phyloP scores from a whole-genome alignment of 352 stramenopile species.

The Pythium monospermum region DNA sequence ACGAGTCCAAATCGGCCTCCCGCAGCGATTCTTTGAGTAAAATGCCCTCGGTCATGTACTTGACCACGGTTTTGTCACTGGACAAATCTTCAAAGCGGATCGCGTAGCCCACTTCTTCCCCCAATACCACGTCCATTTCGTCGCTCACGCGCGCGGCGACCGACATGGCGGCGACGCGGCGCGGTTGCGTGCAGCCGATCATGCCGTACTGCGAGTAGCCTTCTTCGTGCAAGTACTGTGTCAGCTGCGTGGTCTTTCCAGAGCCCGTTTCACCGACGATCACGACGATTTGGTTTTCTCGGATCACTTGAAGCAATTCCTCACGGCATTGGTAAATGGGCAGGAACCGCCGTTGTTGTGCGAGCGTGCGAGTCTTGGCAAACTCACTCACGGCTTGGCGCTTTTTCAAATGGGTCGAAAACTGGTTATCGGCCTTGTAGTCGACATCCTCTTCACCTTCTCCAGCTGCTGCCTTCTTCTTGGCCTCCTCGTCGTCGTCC shows the following conservation, averaged over 20 bases:
- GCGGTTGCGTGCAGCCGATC: constrained; percentile 97
- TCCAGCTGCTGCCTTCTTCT: constrained; percentile 1
- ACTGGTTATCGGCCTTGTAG: constrained; percentile 95
- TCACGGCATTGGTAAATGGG: constrained; percentile 95
- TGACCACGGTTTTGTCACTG: constrained; percentile 94
- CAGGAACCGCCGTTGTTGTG: constrained; percentile 95
- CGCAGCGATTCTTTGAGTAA: constrained; percentile 92
- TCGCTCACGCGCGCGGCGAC: constrained; percentile 98
- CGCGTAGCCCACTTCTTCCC: constrained; percentile 88
- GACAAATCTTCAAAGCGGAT: constrained; percentile 95
- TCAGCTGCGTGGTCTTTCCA: constrained; percentile 98
- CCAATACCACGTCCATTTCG: constrained; percentile 94
- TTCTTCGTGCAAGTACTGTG: constrained; percentile 93
- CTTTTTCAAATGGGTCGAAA: constrained; percentile 93
- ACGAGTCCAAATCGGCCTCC: constrained; percentile 83
- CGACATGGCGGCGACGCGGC: constrained; percentile 98
- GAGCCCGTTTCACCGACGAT: constrained; percentile 98
- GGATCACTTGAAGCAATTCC: constrained; percentile 95
- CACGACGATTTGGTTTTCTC: constrained; percentile 98
- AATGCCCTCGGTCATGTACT: constrained; percentile 95
- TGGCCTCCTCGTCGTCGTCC: constrained; percentile 33
- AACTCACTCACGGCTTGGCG: constrained; percentile 92
- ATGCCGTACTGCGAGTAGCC: constrained; percentile 86
- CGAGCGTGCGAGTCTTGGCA: constrained; percentile 93
- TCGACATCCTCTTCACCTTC: constrained; percentile 63